Conservation (phyloP, 1,139 yeast species). For the Meyerozyma smithsonii region DNA sequence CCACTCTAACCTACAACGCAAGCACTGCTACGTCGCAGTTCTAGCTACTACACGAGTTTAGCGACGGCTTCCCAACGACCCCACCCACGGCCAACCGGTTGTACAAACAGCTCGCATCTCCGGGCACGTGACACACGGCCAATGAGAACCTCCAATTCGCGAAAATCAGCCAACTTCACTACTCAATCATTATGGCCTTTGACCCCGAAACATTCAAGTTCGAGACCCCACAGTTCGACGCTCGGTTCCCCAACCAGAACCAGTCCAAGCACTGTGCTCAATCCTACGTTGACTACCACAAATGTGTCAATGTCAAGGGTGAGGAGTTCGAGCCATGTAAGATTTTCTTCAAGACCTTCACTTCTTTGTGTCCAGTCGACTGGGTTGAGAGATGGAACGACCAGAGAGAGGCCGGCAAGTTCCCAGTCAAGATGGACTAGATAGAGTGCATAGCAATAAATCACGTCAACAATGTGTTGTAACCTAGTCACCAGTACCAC, state of each 20-base stretch:
- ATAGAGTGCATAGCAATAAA: conserved; percentile 3
- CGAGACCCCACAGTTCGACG: conserved; percentile 84
- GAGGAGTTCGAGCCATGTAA: conserved; percentile 98
- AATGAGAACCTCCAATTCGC: conserved; percentile 2
- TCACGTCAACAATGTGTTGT: background rate
- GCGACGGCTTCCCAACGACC: too few relatives aligned
- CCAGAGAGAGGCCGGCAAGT: conserved; percentile 67
- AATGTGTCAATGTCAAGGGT: conserved; percentile 94
- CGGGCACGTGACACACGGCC: conserved; percentile 1
- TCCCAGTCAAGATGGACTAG: conserved; percentile 29
- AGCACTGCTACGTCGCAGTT: too few relatives aligned
- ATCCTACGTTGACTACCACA: conserved; percentile 95
- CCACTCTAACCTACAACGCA: too few relatives aligned
- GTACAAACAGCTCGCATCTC: too few relatives aligned
- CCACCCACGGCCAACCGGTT: too few relatives aligned
- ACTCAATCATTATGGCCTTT: conserved; percentile 31
- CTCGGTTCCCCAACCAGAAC: conserved; percentile 95
- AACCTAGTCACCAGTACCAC: background rate
- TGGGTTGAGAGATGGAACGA: conserved; percentile 97
- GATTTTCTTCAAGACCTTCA: conserved; percentile 87
- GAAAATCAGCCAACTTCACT: conserved; percentile 3
- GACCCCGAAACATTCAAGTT: conserved; percentile 49
- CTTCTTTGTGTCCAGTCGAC: conserved; percentile 85
- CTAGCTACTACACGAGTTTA: too few relatives aligned
- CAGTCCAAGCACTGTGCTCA: conserved; percentile 99